Evolutionary conservation across 1,284 basidiomycete species (phyloP).

Genomic region (Boletellus deceptivus): DNA sequence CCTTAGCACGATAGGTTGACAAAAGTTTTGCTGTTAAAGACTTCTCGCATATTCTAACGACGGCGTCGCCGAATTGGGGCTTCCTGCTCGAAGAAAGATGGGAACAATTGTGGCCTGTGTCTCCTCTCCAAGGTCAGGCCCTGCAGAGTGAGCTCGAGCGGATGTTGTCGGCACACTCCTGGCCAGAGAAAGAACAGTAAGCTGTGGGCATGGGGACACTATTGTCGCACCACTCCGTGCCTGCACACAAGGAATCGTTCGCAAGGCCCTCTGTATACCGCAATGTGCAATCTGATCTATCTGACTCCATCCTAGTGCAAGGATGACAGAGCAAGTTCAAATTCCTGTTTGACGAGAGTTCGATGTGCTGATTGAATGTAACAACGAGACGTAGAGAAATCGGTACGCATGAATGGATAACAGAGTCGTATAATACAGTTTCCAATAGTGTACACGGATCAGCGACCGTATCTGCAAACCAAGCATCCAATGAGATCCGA

Average conservation of each 20-base stretch:
- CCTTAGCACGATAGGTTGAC: slow-evolving; percentile 10
- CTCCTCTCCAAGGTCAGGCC: slow-evolving; percentile 13
- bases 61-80: slow-evolving; percentile 74
- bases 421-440: slow-evolving; percentile 22
- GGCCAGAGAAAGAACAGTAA: not conserved
- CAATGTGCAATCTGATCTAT: not conserved
- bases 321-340: not conserved
- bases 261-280: too few species aligned
- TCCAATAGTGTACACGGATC: slow-evolving; percentile 7
- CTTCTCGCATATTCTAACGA: slow-evolving; percentile 73
- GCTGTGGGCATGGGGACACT: not conserved
- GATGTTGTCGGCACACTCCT: slow-evolving; percentile 14
- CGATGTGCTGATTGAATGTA: not conserved
- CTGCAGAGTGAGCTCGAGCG: slow-evolving; percentile 16
- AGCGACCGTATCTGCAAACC: slow-evolving; percentile 30
- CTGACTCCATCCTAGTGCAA: not conserved
- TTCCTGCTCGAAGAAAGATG: slow-evolving; percentile 23
- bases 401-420: slow-evolving; percentile 15
- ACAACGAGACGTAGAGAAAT: not conserved
- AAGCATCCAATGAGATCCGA: not conserved
- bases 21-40: slow-evolving; percentile 58
- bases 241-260: not conserved
- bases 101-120: slow-evolving; percentile 26
- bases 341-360: not conserved
- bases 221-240: not conserved